phyloP scores from a whole-genome alignment of 2,329 filamentous ascomycete species.

The Fusarium brachygibbosum region DNA sequence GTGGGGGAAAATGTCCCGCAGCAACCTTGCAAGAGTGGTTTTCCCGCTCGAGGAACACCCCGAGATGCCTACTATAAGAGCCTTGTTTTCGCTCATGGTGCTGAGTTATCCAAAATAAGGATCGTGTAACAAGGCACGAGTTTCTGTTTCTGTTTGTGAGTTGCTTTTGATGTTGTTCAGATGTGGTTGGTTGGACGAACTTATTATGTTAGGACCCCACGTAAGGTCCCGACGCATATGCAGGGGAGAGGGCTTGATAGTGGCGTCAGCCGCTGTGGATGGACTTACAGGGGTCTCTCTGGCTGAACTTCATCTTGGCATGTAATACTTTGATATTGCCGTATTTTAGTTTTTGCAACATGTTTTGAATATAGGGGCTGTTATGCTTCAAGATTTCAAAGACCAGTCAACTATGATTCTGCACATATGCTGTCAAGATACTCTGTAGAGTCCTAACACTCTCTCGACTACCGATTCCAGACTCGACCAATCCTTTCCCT shows the following conservation, averaged over 20 bases:
- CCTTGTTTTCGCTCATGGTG: conserved; percentile 57
- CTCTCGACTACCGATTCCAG: neutral
- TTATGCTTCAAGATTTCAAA: no score
- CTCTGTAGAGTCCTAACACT: neutral
- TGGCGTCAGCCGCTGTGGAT: conserved; percentile 15
- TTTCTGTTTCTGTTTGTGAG: conserved; percentile 1
- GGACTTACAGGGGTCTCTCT: conserved; percentile 13
- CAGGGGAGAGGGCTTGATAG: conserved; percentile 31
- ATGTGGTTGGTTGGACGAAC: neutral
- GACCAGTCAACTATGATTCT: neutral
- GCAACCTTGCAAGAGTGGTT: conserved; percentile 88
- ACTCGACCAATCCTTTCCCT: conserved; percentile 4
- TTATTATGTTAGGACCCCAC: conserved; percentile 3
- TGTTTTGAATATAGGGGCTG: neutral
- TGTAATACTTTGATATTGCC: neutral
- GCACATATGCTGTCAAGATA: neutral
- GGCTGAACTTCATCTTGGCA: conserved; percentile 1
- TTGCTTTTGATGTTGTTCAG: conserved; percentile 5
- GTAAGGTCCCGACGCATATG: conserved; percentile 6
- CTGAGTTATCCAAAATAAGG: neutral
- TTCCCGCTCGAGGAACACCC: conserved; percentile 95
- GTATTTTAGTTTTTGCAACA: neutral
- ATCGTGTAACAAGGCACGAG: neutral
- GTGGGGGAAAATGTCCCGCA: conserved; percentile 83
- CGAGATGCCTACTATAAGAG: conserved; percentile 82